Evolutionary conservation across 2,329 filamentous ascomycete species (phyloP), one percentile per base, ranked within the genome.

Genomic region (Venturia asperata): DNA sequence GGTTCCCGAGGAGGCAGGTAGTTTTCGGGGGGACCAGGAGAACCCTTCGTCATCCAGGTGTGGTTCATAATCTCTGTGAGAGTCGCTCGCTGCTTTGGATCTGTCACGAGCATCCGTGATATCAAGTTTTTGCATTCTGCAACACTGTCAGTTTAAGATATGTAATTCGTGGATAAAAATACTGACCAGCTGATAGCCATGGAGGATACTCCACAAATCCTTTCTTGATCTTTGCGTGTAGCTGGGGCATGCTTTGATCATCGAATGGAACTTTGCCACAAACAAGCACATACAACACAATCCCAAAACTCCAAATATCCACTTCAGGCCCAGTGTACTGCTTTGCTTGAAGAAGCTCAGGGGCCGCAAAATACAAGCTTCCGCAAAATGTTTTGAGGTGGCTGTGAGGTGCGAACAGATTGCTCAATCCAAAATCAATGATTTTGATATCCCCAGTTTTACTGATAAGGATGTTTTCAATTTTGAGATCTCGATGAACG

Each of bases 391-490:
- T 99, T 78, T 96, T 97, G 66, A 97, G 83, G 68, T 95, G 88
- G 67, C 84, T 85, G 56, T 87, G 83, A 0, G 94, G 94, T 7
- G 91, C 88, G 76, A 97, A 99, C 5, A 97, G 84, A 72, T 99
- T 99, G 80, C 93, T 97, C 64, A 99, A 82, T 39, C 93, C 94
- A 75, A 99, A 99, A 74, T 99, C 94, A 70, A 99, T 99, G 71
- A 99, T 97, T 75, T 97, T 97, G 77, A 99, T 99, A 74, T 99
- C 94, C 49, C 94, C 94, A 1, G 90, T 97, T 81, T 97, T 97
- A 82, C 92, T 97, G 78, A 99, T 99, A 67, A 99, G 84, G 64
- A 99, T 99, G 74, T 99, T 99, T 77, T 97, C 94, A 70, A 99
- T 99, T 82, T 99, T 99, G 69, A 99, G 79, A 74, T 99, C 94